A percentile compares a stretch with the other conserved stretches of the same genome.
Conservation (phyloP, 441 rosid species). For the Lepidium campestre region DNA sequence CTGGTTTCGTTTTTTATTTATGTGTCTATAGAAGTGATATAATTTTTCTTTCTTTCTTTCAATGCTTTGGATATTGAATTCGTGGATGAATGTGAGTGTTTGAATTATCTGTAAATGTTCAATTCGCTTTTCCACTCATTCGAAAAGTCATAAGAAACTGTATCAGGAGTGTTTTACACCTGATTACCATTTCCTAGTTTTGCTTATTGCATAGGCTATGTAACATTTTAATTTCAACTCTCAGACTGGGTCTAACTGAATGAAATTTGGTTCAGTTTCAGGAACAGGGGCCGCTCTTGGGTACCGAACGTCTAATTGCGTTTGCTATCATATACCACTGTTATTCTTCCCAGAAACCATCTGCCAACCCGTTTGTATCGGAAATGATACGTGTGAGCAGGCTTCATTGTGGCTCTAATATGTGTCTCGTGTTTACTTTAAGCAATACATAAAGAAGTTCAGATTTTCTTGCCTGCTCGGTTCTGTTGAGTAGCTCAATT, state of each 20-base stretch:
- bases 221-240: background rate
- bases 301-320: slow-evolving; percentile 65
- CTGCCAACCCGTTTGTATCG: slow-evolving; percentile 57
- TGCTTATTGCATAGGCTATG: too few relatives aligned
- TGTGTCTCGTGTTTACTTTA: too few relatives aligned
- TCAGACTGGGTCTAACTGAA: slow-evolving; percentile 18
- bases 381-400: slow-evolving; percentile 58
- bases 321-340: slow-evolving; percentile 58
- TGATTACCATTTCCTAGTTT: background rate
- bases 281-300: slow-evolving; percentile 48
- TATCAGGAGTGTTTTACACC: background rate
- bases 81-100: background rate
- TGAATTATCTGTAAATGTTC: background rate
- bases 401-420: background rate
- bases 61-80: background rate
- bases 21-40: background rate
- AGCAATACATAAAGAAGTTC: background rate
- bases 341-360: slow-evolving; percentile 51
- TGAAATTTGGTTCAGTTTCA: slow-evolving; percentile 29
- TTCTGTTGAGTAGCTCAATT: background rate
- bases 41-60: background rate
- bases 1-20: background rate
- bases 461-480: background rate
- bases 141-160: background rate
- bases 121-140: background rate